phyloP scores from a whole-genome alignment of 768 basidiomycete genomes.

The Leccinum arenicola region DNA sequence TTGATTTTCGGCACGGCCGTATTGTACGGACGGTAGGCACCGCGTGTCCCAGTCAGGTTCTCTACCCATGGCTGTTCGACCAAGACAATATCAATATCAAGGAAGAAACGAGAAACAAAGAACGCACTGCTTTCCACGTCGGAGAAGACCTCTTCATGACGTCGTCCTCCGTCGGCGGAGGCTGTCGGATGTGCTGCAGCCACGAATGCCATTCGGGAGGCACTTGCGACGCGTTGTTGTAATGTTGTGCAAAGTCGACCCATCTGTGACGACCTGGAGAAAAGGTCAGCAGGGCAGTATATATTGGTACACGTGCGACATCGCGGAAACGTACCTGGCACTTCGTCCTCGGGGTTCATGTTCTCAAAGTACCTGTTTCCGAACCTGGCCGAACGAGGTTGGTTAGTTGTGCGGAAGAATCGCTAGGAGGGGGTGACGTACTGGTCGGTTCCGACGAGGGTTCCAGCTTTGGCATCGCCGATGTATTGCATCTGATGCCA shows the following conservation, averaged over 20 bases:
- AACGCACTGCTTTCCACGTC: slow-evolving; percentile 80
- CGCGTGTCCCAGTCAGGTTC: slow-evolving; percentile 91
- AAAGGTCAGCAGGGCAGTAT: too few relatives aligned
- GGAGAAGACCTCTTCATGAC: slow-evolving; percentile 68
- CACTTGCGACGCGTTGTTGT: slow-evolving; percentile 89
- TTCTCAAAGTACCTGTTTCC: slow-evolving; percentile 97
- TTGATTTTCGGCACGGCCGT: slow-evolving; percentile 80
- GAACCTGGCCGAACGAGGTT: slow-evolving; percentile 50
- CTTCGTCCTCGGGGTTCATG: slow-evolving; percentile 78
- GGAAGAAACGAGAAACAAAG: neutral
- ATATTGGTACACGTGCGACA: neutral
- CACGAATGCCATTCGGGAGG: slow-evolving; percentile 98
- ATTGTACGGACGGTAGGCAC: slow-evolving; percentile 86
- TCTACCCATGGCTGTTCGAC: slow-evolving; percentile 69
- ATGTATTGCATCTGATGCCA: slow-evolving; percentile 92
- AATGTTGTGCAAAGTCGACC: slow-evolving; percentile 92
- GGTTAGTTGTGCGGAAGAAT: slow-evolving; percentile 5
- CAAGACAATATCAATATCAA: neutral
- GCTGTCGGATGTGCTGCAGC: slow-evolving; percentile 85
- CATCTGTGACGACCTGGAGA: slow-evolving; percentile 86
- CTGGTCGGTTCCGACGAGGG: slow-evolving; percentile 76
- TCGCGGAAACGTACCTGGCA: slow-evolving; percentile 63
- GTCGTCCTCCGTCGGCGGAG: slow-evolving; percentile 73
- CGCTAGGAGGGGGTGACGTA: slow-evolving; percentile 39
- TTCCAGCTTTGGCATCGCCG: slow-evolving; percentile 88